Evolutionary conservation across 352 stramenopile species (phyloP), one percentile per base, ranked within the genome.

Genomic region (Globisporangium nodosum): DNA sequence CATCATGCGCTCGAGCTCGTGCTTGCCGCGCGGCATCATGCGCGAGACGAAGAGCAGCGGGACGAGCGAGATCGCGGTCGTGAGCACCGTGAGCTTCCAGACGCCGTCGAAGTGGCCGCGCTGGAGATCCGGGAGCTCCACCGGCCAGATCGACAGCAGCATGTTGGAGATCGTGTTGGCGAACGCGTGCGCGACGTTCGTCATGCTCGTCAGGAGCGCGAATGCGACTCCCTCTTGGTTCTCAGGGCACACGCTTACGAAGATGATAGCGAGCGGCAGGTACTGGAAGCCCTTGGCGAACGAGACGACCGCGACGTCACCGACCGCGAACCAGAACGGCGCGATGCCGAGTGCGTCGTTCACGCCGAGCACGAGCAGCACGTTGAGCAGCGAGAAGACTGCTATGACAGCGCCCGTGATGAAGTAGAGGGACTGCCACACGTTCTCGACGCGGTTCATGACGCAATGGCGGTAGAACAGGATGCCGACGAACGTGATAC

Each of bases 221-320:
- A 87, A 93, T 5, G 84, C 81, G 30, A 91, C 71, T 1, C 81
- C 84, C 51, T 93, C 84, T 51, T 93, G 84, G 18, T 76, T 73
- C 24, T 88, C 68, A 0, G 84, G 84, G 52, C 84, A 93, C 20
- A 90, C 79, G 4, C 72, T 69, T 13, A 91, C 82, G 45, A 91
- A 85, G 71, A 91, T 89, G 66, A 88, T 65, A 39, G 84, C 81
- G 5, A 89, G 63, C 3, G 84, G 84, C 1, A 93, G 76, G 54
- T 89, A 87, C 64, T 93, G 84, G 56, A 93, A 86, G 12, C 84
- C 84, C 43, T 70, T 75, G 1, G 81, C 84, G 47, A 91, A 93
- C 21, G 79, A 80, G 18, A 86, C 69, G 15, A 87, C 71, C 20
- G 79, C 81, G 15, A 70, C 54, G 57, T 93, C 84, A 9, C 84